Percentiles rank a stretch among this genome's conserved stretches.
phyloP scores from a whole-genome alignment of 495 filamentous ascomycete genomes.

The Geoglossum glabrum region DNA sequence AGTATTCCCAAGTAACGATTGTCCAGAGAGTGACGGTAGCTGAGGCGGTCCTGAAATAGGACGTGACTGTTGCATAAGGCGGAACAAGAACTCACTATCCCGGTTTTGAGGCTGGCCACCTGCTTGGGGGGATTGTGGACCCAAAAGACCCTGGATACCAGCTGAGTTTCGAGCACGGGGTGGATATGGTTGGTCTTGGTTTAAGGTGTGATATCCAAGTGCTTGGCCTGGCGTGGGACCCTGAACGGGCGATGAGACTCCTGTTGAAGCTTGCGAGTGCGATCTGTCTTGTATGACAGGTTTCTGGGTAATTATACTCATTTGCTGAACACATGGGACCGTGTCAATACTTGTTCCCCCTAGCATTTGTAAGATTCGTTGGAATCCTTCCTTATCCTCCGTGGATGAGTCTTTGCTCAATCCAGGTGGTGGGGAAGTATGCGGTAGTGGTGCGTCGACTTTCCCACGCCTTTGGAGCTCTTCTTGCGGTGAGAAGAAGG shows the following conservation, averaged over 20 bases:
- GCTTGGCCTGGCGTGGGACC: not conserved
- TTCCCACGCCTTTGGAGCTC: conserved; percentile 10
- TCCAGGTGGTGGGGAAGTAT: conserved; percentile 9
- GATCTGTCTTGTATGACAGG: not conserved
- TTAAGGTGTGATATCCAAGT: not conserved
- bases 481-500: conserved; percentile 53
- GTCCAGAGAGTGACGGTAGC: not conserved
- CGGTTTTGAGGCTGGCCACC: not conserved
- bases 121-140: not conserved
- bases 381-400: conserved; percentile 79
- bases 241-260: not conserved
- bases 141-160: not conserved
- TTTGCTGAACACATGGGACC: not conserved
- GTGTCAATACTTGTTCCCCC: conserved; percentile 23
- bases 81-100: conserved; percentile 6
- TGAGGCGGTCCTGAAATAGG: not conserved
- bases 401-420: conserved; percentile 25
- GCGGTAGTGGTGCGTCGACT: conserved; percentile 10
- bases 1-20: not conserved
- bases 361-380: conserved; percentile 71
- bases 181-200: not conserved
- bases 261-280: not conserved
- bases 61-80: conserved; percentile 6
- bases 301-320: not conserved
- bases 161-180: not conserved